These are phyloP conservation scores for Coprinopsis sp. DNA, from an alignment of 768 basidiomycete species.

Conservation along the genomic window DNA sequence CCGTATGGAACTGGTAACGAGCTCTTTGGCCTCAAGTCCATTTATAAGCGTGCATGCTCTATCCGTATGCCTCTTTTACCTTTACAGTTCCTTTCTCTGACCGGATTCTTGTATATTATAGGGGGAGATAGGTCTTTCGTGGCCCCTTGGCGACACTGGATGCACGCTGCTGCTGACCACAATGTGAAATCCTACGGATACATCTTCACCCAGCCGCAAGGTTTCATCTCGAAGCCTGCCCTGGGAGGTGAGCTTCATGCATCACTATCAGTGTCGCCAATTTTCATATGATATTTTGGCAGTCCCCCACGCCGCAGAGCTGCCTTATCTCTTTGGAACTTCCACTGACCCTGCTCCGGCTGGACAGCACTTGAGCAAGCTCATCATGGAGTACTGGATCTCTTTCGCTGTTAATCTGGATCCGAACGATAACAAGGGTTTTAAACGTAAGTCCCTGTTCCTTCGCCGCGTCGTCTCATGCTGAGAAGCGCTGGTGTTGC, in stretches of 20 bases:
- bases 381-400: slow-evolving; percentile 42
- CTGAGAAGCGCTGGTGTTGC: background rate
- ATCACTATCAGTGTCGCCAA: background rate
- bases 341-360: slow-evolving; percentile 20
- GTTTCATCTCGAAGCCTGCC: slow-evolving; percentile 14
- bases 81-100: background rate
- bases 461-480: background rate
- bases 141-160: slow-evolving; percentile 34
- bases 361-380: slow-evolving; percentile 20
- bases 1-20: slow-evolving; percentile 43
- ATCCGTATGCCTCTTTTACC: slow-evolving; percentile 18
- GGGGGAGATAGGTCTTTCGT: slow-evolving; percentile 38
- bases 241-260: slow-evolving; percentile 24
- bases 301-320: slow-evolving; percentile 32
- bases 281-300: background rate
- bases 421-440: slow-evolving; percentile 35
- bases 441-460: slow-evolving; percentile 20
- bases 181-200: slow-evolving; percentile 39
- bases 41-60: slow-evolving; percentile 29
- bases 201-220: slow-evolving; percentile 37
- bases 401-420: slow-evolving; percentile 35
- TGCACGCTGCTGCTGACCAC: slow-evolving; percentile 31
- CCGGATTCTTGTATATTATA: slow-evolving; percentile 1
- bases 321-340: slow-evolving; percentile 31
- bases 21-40: slow-evolving; percentile 35